Conservation (phyloP, 1,284 basidiomycete species). For the Trichosporon coremiiforme region DNA sequence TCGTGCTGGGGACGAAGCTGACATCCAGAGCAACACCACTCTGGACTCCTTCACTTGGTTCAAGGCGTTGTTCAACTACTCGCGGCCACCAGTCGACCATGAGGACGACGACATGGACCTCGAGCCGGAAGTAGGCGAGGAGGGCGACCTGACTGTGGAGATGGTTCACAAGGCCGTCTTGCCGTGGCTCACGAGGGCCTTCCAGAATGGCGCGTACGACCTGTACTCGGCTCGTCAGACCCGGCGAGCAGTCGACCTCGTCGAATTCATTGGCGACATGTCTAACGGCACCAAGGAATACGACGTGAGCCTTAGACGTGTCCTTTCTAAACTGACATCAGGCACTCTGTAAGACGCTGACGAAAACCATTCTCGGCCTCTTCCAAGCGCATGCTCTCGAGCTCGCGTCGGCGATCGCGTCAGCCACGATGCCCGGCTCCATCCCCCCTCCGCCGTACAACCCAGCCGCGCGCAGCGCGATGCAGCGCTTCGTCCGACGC, state of each 20-base stretch:
- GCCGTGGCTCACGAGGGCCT: constrained; percentile 70
- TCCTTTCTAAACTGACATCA: constrained; percentile 56
- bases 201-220: constrained; percentile 75
- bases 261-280: constrained; percentile 79
- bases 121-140: constrained; percentile 67
- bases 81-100: constrained; percentile 59
- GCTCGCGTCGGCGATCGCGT: constrained; percentile 58
- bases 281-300: constrained; percentile 65
- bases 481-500: constrained; percentile 70
- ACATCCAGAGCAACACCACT: constrained; percentile 61
- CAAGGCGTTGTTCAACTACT: constrained; percentile 73
- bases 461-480: constrained; percentile 71
- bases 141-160: constrained; percentile 82
- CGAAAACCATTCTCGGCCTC: constrained; percentile 65
- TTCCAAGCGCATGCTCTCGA: constrained; percentile 65
- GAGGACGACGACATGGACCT: constrained; percentile 56
- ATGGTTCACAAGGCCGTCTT: constrained; percentile 83
- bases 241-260: constrained; percentile 68
- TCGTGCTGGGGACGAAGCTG: background rate
- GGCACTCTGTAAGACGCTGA: constrained; percentile 69
- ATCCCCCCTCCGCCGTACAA: constrained; percentile 66
- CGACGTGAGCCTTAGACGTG: constrained; percentile 64
- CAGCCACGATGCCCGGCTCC: constrained; percentile 39
- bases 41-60: constrained; percentile 86
- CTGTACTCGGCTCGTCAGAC: constrained; percentile 74